Evolutionary conservation across 495 filamentous ascomycete species (phyloP).

Genomic region (Entonaema liquescens): DNA sequence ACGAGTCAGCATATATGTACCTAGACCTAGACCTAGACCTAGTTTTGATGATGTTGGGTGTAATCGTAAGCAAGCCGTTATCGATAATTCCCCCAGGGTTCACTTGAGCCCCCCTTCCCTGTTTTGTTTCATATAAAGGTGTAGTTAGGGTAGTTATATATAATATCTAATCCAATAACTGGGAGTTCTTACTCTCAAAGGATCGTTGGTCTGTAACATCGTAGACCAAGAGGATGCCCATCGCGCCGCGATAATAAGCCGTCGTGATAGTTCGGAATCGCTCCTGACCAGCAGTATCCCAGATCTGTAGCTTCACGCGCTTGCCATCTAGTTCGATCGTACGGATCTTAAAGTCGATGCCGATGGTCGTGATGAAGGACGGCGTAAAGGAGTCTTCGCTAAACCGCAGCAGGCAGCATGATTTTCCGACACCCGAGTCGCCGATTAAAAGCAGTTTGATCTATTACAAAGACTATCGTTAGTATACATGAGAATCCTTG

Average conservation of each 20-base stretch:
- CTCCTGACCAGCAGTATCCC: constrained; percentile 98
- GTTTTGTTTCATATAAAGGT: not conserved
- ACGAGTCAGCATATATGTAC: constrained; percentile 25
- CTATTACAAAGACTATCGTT: constrained; percentile 54
- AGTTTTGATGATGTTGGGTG: not conserved
- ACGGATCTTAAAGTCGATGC: constrained; percentile 99
- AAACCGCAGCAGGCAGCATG: constrained; percentile 97
- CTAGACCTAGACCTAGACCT: too few species aligned
- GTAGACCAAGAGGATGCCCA: constrained; percentile 98
- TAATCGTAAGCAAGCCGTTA: not conserved
- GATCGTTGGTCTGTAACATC: constrained; percentile 97
- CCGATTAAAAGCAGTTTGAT: constrained; percentile 99
- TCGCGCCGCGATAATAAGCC: constrained; percentile 96
- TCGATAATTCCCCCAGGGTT: constrained; percentile 1
- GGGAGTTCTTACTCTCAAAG: constrained; percentile 81
- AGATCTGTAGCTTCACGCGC: constrained; percentile 98
- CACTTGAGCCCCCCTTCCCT: constrained; percentile 14
- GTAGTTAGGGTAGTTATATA: not conserved
- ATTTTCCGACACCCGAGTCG: constrained; percentile 98
- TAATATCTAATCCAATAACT: not conserved
- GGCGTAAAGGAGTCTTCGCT: constrained; percentile 99
- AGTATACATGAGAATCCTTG: not conserved
- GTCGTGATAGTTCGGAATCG: constrained; percentile 98
- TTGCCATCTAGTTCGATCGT: constrained; percentile 99
- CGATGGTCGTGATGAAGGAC: constrained; percentile 99